These are phyloP conservation scores for Colletotrichum australisinense DNA, from an alignment of 2,329 filamentous ascomycete species.

Conservation along the genomic window DNA sequence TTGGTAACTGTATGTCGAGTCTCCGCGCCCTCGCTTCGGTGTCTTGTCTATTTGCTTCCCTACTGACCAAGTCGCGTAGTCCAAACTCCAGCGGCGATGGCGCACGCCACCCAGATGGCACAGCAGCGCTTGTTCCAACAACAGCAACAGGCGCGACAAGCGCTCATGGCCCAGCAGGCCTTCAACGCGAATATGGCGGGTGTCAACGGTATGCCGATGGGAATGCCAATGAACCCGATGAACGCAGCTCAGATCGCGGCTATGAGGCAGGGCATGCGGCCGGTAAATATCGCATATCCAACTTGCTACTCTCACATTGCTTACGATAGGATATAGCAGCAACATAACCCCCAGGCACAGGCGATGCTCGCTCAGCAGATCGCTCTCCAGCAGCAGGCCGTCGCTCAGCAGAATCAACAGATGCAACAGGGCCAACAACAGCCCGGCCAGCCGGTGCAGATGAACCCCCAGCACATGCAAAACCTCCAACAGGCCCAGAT, in stretches of 20 bases:
- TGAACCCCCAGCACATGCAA: slow-evolving; percentile 60
- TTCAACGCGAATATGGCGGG: slow-evolving; percentile 62
- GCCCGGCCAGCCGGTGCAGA: slow-evolving; percentile 59
- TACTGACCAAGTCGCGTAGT: slow-evolving; percentile 39
- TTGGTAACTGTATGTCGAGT: slow-evolving; percentile 32
- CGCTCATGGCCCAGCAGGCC: slow-evolving; percentile 65
- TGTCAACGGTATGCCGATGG: slow-evolving; percentile 61
- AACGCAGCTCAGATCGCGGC: slow-evolving; percentile 63
- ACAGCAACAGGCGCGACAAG: slow-evolving; percentile 62
- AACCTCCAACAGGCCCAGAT: slow-evolving; percentile 56
- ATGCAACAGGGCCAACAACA: slow-evolving; percentile 55
- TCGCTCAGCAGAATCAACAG: slow-evolving; percentile 48
- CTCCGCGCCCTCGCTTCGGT: background rate
- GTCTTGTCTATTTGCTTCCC: background rate
- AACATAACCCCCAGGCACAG: slow-evolving; percentile 42
- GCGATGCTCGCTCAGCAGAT: slow-evolving; percentile 60
- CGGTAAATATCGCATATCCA: slow-evolving; percentile 48
- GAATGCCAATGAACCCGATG: slow-evolving; percentile 60
- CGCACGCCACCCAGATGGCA: slow-evolving; percentile 56
- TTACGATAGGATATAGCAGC: slow-evolving; percentile 24
- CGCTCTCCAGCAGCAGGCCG: slow-evolving; percentile 54
- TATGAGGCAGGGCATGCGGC: slow-evolving; percentile 58
- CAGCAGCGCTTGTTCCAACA: slow-evolving; percentile 70
- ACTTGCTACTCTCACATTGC: background rate
- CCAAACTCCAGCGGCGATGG: slow-evolving; percentile 51